A percentile compares a stretch with the other conserved stretches of the same genome.
Conservation (phyloP, 352 stramenopile species). For the Globisporangium okanoganense region DNA sequence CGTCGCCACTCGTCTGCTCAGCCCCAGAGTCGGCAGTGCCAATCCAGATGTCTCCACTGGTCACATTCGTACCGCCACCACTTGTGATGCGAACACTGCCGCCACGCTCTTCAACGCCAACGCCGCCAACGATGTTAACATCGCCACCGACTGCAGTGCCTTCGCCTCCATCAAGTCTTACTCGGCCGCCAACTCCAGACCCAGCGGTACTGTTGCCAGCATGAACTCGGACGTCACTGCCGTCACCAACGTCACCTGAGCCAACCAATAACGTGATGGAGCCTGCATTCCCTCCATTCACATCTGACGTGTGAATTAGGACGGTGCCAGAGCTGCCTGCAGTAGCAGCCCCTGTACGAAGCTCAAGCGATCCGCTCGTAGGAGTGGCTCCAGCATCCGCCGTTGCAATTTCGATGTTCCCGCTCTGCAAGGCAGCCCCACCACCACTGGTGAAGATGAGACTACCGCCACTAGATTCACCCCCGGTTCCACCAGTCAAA, state of each 20-base stretch:
- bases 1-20: constrained; percentile 17
- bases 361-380: constrained; percentile 19
- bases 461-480: constrained; percentile 16
- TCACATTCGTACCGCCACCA: constrained; percentile 13
- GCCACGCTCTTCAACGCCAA: constrained; percentile 18
- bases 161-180: constrained; percentile 17
- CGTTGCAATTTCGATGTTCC: constrained; percentile 21
- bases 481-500: constrained; percentile 13
- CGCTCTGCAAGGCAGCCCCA: constrained; percentile 18
- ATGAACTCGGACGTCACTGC: constrained; percentile 16
- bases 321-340: constrained; percentile 17
- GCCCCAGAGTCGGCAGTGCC: constrained; percentile 11
- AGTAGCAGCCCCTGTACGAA: constrained; percentile 19
- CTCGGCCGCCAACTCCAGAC: constrained; percentile 18
- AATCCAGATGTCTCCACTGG: constrained; percentile 22
- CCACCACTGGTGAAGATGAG: constrained; percentile 23
- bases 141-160: constrained; percentile 23
- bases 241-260: constrained; percentile 13
- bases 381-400: constrained; percentile 13
- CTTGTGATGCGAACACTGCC: constrained; percentile 24
- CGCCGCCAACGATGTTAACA: constrained; percentile 20
- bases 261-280: constrained; percentile 24
- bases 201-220: constrained; percentile 22
- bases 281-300: constrained; percentile 15
- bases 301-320: constrained; percentile 18